These are phyloP conservation scores for Meyerozyma smithsonii DNA, from an alignment of 1,139 yeast genomes.

Conservation along the genomic window DNA sequence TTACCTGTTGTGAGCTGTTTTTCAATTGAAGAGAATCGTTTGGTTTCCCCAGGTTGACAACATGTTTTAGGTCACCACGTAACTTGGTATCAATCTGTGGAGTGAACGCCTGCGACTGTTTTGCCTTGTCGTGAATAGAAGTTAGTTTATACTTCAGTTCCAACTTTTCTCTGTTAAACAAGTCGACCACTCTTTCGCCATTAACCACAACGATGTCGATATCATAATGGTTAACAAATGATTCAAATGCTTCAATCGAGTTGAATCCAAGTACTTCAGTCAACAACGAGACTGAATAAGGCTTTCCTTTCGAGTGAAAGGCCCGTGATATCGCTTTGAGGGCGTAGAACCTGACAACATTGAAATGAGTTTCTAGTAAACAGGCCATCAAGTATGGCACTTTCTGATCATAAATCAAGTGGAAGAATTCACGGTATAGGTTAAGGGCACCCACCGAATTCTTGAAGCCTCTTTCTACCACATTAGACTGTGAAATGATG, in stretches of 20 bases:
- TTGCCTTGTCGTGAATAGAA: slow-evolving; percentile 43
- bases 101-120: slow-evolving; percentile 55
- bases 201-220: slow-evolving; percentile 44
- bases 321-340: slow-evolving; percentile 64
- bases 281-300: slow-evolving; percentile 49
- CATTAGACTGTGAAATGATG: slow-evolving; percentile 59
- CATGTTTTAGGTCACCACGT: slow-evolving; percentile 24
- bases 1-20: background rate
- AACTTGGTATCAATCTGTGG: slow-evolving; percentile 47
- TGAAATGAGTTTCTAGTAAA: slow-evolving; percentile 73
- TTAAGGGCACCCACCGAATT: slow-evolving; percentile 60
- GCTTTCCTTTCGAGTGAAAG: slow-evolving; percentile 67
- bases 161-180: slow-evolving; percentile 47
- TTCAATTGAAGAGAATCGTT: slow-evolving; percentile 22
- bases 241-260: slow-evolving; percentile 43
- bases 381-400: slow-evolving; percentile 75
- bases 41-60: slow-evolving; percentile 37
- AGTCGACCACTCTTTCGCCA: slow-evolving; percentile 44
- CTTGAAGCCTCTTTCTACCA: slow-evolving; percentile 52
- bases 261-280: slow-evolving; percentile 63
- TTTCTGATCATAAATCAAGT: slow-evolving; percentile 37
- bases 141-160: slow-evolving; percentile 40
- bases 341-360: slow-evolving; percentile 74
- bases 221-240: slow-evolving; percentile 63
- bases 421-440: slow-evolving; percentile 63